A percentile compares a stretch with the other conserved stretches of the same genome.
Conservation (phyloP, 164 flowering plant species). For the Nymphaea colorata region DNA sequence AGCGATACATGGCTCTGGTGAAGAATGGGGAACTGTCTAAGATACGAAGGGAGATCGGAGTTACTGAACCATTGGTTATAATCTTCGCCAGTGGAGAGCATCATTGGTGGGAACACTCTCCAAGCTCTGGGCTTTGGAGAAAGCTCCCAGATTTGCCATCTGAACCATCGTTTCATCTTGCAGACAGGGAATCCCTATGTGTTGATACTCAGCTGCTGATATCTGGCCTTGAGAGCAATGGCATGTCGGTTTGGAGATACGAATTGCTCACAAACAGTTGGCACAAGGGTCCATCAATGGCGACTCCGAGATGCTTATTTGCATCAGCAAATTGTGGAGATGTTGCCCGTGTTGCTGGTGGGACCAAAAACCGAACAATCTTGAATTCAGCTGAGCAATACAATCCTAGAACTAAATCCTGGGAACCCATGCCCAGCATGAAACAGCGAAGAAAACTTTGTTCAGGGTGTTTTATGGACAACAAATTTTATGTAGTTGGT, state of each 20-base stretch:
- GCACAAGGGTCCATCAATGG: constrained; percentile 63
- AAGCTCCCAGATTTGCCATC: constrained; percentile 53
- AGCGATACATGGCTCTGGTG: constrained; percentile 21
- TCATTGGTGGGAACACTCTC: constrained; percentile 33
- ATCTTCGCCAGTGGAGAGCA: constrained; percentile 48
- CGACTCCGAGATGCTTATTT: constrained; percentile 54
- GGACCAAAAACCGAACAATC: constrained; percentile 24
- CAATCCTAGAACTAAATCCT: constrained; percentile 29
- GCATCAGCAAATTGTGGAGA: constrained; percentile 62
- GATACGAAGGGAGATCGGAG: constrained; percentile 33
- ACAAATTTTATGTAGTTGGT: constrained; percentile 65
- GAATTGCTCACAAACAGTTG: constrained; percentile 46
- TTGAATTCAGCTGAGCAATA: constrained; percentile 56
- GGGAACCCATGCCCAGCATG: constrained; percentile 63
- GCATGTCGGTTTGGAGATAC: constrained; percentile 57
- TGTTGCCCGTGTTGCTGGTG: constrained; percentile 69
- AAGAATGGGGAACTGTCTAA: constrained; percentile 45
- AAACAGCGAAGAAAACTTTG: constrained; percentile 32
- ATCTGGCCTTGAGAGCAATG: constrained; percentile 54
- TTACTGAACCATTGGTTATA: constrained; percentile 46
- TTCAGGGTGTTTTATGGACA: constrained; percentile 69
- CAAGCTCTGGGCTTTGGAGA: constrained; percentile 23
- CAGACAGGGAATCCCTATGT: constrained; percentile 71
- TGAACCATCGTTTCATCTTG: constrained; percentile 33
- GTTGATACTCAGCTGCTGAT: constrained; percentile 70